phyloP scores from a whole-genome alignment of 1,139 yeast species.

The Debaryomyces subglobosus region DNA sequence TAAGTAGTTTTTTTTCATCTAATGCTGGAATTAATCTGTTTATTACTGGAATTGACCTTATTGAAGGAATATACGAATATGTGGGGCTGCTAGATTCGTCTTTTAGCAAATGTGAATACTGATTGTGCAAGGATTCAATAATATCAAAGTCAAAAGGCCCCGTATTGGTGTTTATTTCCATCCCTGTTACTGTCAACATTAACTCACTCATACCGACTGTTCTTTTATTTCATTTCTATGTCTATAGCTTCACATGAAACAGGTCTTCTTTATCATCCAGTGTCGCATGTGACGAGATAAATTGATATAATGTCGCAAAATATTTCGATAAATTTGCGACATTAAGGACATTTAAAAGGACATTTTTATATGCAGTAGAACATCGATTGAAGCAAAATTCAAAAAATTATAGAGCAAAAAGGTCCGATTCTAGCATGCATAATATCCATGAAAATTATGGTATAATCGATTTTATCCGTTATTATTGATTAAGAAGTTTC shows the following conservation, averaged over 20 bases:
- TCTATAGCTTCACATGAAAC: neutral
- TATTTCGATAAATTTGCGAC: neutral
- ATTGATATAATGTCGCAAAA: neutral
- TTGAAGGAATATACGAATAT: conserved; percentile 6
- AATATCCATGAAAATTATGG: conserved; percentile 4
- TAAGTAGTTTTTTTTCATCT: conserved; percentile 30
- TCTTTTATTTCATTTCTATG: neutral
- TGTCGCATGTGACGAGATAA: neutral
- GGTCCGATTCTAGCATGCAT: neutral
- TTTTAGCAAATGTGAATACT: conserved; percentile 8
- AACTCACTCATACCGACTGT: neutral
- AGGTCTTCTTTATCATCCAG: neutral
- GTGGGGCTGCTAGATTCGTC: conserved; percentile 5
- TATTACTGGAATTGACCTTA: conserved; percentile 30
- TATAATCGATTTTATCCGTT: neutral
- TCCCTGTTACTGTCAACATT: neutral
- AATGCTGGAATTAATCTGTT: conserved; percentile 28
- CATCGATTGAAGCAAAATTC: neutral
- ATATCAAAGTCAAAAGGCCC: conserved; percentile 11
- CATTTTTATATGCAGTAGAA: conserved; percentile 5
- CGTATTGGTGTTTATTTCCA: neutral
- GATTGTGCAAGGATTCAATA: conserved; percentile 11
- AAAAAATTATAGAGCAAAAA: neutral
- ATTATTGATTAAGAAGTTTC: conserved; percentile 6
- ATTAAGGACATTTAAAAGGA: neutral